These are phyloP conservation scores for Pelargonium australe DNA, from an alignment of 441 rosid genomes.

Conservation along the genomic window DNA sequence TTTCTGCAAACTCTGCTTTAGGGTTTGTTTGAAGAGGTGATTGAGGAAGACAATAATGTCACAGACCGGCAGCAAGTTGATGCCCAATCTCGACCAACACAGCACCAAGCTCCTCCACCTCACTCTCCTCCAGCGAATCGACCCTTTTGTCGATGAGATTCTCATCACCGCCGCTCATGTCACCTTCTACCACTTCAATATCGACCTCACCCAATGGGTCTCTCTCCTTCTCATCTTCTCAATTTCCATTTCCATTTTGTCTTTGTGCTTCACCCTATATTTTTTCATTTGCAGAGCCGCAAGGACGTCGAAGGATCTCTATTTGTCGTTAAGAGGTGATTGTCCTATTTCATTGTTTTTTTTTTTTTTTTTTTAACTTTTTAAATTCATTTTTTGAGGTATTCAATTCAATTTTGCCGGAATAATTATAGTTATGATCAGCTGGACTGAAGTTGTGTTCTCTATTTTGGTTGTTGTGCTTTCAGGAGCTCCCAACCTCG, in stretches of 20 bases:
- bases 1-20: neutral
- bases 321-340: conserved; percentile 82
- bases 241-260: too few species aligned
- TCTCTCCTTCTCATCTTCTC: neutral
- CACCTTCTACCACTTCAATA: conserved; percentile 88
- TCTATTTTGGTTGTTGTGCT: conserved; percentile 14
- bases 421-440: neutral
- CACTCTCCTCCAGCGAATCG: conserved; percentile 87
- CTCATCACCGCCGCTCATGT: conserved; percentile 96
- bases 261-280: neutral
- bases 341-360: neutral
- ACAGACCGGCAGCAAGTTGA: conserved; percentile 59
- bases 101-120: conserved; percentile 82
- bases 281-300: conserved; percentile 52
- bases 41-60: conserved; percentile 32
- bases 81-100: conserved; percentile 83
- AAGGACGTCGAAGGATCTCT: conserved; percentile 97
- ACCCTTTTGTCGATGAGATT: conserved; percentile 79
- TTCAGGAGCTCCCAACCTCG: conserved; percentile 85
- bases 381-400: neutral
- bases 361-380: neutral
- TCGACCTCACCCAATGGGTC: conserved; percentile 86
- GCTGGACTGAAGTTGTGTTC: neutral
- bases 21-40: conserved; percentile 2
- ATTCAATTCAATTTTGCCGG: too few species aligned